Evolutionary conservation across 495 filamentous ascomycete genomes (phyloP), one percentile per base, ranked within the genome.

Genomic region (Aspergillus egyptiacus): DNA sequence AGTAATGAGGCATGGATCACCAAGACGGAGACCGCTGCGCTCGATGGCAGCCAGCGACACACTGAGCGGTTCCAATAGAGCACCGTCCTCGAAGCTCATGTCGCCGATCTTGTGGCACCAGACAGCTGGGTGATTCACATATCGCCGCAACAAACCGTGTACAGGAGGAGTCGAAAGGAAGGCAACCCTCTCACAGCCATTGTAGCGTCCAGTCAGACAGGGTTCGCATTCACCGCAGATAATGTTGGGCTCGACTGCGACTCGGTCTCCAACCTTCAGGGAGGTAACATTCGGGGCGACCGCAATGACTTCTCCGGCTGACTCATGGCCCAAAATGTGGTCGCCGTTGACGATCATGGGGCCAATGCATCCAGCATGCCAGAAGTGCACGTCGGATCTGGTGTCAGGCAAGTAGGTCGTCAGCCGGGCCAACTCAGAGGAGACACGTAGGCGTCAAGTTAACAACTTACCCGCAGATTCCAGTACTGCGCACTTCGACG

Each of bases 351-450:
- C 89, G 53, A 95, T 84, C 90, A 95, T 96, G 45, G 90, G 90
- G 11, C 90, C 90, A 60, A 96, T 95, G 68, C 84, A 86, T 53
- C 89, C 89, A 27, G 83, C 85, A 63, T 91, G 89, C 90, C 89
- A 95, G 77, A 96, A 96, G 70, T 95, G 90, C 23, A 96, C 82
- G 67, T 95, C 90, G 45, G 89, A 94, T 37, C 88, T 94, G 59
- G 20, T 18, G 3, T 25, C 14, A 37, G 33, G 47, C 15, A 15
- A 41, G 11, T 35, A 20, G 42, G 34, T 47, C 14, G 39, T 60
- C 38, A 56, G 50, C 25, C 18, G 13, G 34, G 31, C 30, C 31
- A 42, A 51, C 28, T 27, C 30, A 13, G 25, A 43, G 2, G 11
- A 9, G 9, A 25, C 10, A 24, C 23, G 32, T 24, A 15, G 18